Evolutionary conservation across 2,329 filamentous ascomycete genomes (phyloP).

Genomic region (Cytospora paraplurivora): DNA sequence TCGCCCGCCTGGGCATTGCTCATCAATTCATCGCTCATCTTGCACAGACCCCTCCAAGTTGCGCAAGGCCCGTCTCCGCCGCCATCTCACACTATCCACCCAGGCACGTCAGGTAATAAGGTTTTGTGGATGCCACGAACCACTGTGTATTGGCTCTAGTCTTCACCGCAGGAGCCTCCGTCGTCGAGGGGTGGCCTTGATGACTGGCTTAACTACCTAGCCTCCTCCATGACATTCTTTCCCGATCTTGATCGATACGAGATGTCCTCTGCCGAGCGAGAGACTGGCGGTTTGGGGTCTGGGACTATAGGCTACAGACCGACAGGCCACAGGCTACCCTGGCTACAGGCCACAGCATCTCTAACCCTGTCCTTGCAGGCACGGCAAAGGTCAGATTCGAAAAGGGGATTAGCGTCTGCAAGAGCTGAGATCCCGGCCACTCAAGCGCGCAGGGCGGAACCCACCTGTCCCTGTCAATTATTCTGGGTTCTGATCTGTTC

Average conservation of each 20-base stretch:
- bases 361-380: background rate
- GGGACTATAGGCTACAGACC: background rate
- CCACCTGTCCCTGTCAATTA: background rate
- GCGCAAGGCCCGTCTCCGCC: background rate
- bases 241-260: background rate
- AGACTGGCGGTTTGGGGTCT: background rate
- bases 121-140: background rate
- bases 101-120: background rate
- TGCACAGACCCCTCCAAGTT: slow-evolving; percentile 1
- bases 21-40: background rate
- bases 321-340: background rate
- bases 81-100: background rate
- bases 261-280: background rate
- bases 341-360: background rate
- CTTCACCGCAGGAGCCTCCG: background rate
- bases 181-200: background rate
- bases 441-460: background rate
- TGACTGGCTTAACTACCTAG: no score
- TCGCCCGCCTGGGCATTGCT: no score
- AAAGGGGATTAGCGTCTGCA: background rate
- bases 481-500: background rate
- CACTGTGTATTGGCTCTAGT: background rate
- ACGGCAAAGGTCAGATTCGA: background rate
- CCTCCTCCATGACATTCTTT: background rate
- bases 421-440: slow-evolving; percentile 1